Conservation (phyloP, 371 early-diverging fungal species). For the Funneliformis caledonium region DNA sequence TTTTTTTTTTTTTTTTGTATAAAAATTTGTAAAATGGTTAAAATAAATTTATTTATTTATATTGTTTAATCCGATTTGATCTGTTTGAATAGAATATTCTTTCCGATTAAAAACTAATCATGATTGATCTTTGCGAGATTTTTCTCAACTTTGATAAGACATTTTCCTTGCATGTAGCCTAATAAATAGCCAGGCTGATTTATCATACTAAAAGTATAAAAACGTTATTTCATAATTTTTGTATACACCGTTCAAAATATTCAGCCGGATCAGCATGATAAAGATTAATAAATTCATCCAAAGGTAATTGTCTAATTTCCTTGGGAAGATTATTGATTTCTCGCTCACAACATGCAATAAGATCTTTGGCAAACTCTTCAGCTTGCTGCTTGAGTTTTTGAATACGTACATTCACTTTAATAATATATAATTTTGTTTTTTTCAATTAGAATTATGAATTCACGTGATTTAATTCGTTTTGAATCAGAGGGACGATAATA, state of each 20-base stretch:
- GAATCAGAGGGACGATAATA: not conserved
- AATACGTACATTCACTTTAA: not conserved
- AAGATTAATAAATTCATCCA: not conserved
- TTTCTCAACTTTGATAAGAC: not conserved
- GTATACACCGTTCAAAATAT: not conserved
- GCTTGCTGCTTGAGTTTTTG: not conserved
- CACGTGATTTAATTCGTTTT: too few species aligned
- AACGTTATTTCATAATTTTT: too few species aligned
- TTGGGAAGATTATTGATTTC: slow-evolving; percentile 10
- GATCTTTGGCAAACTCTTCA: not conserved
- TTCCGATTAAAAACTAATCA: too few species aligned
- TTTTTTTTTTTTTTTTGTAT: too few species aligned
- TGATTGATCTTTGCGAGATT: not conserved
- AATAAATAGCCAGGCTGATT: too few species aligned
- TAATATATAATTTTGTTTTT: not conserved
- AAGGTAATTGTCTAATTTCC: slow-evolving; percentile 13
- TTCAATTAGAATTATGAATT: not conserved
- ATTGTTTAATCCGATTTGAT: too few species aligned
- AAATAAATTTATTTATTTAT: too few species aligned
- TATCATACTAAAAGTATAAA: too few species aligned
- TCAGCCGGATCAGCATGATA: slow-evolving; percentile 17
- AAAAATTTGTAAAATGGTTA: too few species aligned
- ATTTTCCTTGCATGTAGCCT: not conserved
- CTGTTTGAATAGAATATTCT: too few species aligned
- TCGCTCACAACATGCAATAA: not conserved